Evolutionary conservation across 2,329 filamentous ascomycete species (phyloP).

Genomic region (Trichoderma asperellum): DNA sequence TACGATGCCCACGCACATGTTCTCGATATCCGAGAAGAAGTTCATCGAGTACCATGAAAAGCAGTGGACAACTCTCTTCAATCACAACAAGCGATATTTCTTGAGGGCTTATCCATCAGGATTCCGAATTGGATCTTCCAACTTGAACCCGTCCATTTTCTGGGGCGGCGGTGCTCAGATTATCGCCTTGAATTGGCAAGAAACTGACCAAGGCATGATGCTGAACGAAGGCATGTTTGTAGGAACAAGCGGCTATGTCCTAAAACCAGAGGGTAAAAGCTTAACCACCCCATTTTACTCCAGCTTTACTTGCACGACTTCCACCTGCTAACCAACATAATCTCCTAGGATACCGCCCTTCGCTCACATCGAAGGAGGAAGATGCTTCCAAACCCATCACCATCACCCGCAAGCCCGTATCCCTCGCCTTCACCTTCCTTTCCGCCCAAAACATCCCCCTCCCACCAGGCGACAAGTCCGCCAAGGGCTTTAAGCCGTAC

Average conservation of each 20-base stretch:
- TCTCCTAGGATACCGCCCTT: conserved; percentile 41
- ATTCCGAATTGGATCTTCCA: conserved; percentile 79
- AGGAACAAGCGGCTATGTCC: conserved; percentile 79
- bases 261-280: conserved; percentile 72
- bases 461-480: conserved; percentile 55
- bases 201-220: conserved; percentile 92
- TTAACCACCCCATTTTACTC: neutral
- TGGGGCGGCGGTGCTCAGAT: conserved; percentile 91
- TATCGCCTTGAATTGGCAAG: conserved; percentile 93
- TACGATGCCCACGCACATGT: conserved; percentile 68
- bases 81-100: conserved; percentile 79
- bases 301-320: neutral
- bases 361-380: conserved; percentile 30
- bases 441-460: conserved; percentile 78
- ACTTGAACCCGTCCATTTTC: conserved; percentile 80
- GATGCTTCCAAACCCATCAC: conserved; percentile 41
- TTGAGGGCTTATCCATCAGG: conserved; percentile 90
- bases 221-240: conserved; percentile 91
- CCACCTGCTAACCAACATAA: neutral
- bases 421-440: conserved; percentile 72
- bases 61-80: conserved; percentile 62
- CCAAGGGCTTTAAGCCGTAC: conserved; percentile 72
- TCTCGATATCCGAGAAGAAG: conserved; percentile 65
- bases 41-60: conserved; percentile 65
- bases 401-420: conserved; percentile 59